Conservation (phyloP, 495 filamentous ascomycete genomes). For the Oidiodendron maius region DNA sequence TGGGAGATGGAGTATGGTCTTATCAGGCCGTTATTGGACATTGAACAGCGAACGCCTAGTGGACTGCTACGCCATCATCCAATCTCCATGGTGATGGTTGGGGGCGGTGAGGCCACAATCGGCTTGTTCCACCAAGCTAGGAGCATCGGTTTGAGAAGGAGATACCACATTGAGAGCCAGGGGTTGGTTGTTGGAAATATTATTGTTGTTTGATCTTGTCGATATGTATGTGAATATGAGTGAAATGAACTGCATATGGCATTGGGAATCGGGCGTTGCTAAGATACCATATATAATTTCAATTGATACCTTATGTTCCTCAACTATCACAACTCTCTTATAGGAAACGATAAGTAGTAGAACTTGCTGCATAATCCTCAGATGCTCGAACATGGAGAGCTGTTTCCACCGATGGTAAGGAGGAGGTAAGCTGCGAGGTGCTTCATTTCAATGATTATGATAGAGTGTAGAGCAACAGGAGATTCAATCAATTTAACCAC, state of each 20-base stretch:
- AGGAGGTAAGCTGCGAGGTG: slow-evolving; percentile 99
- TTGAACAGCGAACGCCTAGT: slow-evolving; percentile 60
- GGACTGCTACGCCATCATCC: slow-evolving; percentile 68
- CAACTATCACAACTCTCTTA: neutral
- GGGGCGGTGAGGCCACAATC: slow-evolving; percentile 64
- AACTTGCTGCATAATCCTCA: no score
- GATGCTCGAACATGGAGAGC: no score
- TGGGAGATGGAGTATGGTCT: slow-evolving; percentile 23
- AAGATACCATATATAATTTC: neutral
- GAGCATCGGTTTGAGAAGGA: slow-evolving; percentile 64
- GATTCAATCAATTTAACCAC: slow-evolving; percentile 96
- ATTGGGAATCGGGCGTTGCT: neutral
- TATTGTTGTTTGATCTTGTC: slow-evolving; percentile 41
- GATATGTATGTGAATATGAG: neutral
- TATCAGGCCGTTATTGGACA: slow-evolving; percentile 72
- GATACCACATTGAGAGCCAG: slow-evolving; percentile 77
- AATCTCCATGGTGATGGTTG: slow-evolving; percentile 81
- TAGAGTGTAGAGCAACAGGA: slow-evolving; percentile 56
- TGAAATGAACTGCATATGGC: neutral
- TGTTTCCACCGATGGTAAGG: slow-evolving; percentile 88
- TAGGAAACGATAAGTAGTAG: no score
- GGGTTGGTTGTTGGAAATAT: slow-evolving; percentile 76
- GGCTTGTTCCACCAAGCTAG: slow-evolving; percentile 52
- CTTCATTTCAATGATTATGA: slow-evolving; percentile 80
- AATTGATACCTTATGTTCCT: neutral